Evolutionary conservation across 768 basidiomycete species (phyloP), one percentile per base, ranked within the genome.

Genomic region (Kwoniella dejecticola): DNA sequence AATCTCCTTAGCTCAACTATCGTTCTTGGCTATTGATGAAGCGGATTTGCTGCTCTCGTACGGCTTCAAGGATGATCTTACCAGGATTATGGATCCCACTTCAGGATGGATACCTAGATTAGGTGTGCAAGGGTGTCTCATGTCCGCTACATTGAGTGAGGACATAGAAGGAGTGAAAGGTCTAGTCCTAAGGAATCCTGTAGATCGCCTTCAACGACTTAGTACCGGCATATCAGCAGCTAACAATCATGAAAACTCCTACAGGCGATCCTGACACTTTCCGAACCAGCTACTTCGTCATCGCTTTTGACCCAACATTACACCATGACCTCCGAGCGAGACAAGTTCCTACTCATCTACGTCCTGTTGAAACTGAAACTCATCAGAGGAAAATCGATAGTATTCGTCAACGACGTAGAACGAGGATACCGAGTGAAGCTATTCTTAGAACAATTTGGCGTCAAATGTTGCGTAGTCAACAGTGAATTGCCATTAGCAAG

Each of bases 111-210:
- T 78, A 19, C 77, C 77, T 6, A 63, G 64, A 54, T 59, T 78
- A 11, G 77, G 86, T 89, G 62, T 90, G 86, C 78, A 95, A 92
- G 78, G 90, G 10, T 93, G 95, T 80, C 81, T 99, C 31, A 96
- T 98, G 91, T 92, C 89, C 74, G 95, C 96, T 4, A 99, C 95
- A 0, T 88, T 98, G 87, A 92, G 93, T 11, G 90, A 93, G 69
- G 96, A 98, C 69, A 91, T 99, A 3, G 90, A 94, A 72, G 83
- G 85, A 62, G 82, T 98, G 55, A 96, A 96, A 77, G 91, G 92
- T 4, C 83, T 97, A 36, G 84, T 89, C 4, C 81, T 99, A 17
- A 84, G 92, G 24, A 90, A 87, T 79, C 93, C 95, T 6, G 94
- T 95, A 67, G 53, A 89, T 82, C 17, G 21, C 19, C 26, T 10